Evolutionary conservation across 2,329 filamentous ascomycete species (phyloP).

Genomic region (Fusarium napiforme): DNA sequence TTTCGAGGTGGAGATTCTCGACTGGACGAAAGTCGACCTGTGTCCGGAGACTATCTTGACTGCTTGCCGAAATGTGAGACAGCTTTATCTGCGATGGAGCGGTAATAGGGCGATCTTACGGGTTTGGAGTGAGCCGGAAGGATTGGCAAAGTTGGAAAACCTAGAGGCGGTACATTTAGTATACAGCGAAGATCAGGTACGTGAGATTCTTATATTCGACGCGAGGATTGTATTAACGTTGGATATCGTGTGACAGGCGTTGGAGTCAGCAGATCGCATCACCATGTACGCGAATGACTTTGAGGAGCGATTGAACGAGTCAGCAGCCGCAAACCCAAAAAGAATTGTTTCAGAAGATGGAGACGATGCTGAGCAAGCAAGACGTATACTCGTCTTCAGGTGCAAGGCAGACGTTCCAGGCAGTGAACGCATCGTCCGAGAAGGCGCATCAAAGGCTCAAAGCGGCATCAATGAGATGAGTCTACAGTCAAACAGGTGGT

Average conservation of each 20-base stretch:
- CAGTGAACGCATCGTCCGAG: background rate
- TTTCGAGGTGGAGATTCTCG: slow-evolving; percentile 14
- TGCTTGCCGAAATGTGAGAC: background rate
- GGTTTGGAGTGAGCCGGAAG: slow-evolving; percentile 21
- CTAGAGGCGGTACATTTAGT: background rate
- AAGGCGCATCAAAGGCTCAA: background rate
- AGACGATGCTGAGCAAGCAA: background rate
- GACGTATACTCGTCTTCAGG: background rate
- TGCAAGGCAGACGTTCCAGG: background rate
- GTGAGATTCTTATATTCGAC: background rate
- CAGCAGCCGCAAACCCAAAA: background rate
- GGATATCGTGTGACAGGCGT: background rate
- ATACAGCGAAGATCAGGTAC: background rate
- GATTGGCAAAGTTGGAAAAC: background rate
- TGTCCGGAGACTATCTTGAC: background rate
- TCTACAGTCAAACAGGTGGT: background rate
- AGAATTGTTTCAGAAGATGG: rapidly evolving
- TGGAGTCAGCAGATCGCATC: background rate
- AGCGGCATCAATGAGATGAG: background rate
- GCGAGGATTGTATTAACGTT: background rate
- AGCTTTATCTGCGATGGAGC: background rate
- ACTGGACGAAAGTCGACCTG: slow-evolving; percentile 9
- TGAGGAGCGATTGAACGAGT: background rate
- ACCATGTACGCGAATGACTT: background rate
- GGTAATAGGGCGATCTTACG: slow-evolving; percentile 17